A percentile compares a stretch with the other conserved stretches of the same genome.
phyloP scores from a whole-genome alignment of 306 rosid species.

The Echinosophora koreensis region DNA sequence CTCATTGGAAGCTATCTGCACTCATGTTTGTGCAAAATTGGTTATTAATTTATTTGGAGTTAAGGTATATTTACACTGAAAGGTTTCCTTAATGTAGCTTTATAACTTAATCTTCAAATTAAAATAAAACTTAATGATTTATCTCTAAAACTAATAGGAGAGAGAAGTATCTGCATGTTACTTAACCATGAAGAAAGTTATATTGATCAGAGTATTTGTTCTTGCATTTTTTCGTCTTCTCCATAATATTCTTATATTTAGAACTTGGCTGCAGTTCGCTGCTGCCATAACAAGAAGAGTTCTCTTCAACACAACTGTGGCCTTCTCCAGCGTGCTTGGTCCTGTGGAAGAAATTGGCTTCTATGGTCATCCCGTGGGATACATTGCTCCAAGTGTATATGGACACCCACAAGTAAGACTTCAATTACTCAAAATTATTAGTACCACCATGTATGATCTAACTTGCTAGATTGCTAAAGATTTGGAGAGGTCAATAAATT shows the following conservation, averaged over 20 bases:
- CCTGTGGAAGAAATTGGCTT: conserved; percentile 74
- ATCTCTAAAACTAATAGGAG: background rate
- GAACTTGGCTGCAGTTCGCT: conserved; percentile 46
- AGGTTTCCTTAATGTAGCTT: background rate
- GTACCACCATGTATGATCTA: background rate
- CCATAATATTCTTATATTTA: background rate
- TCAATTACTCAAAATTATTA: background rate
- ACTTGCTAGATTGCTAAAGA: background rate
- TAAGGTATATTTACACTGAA: conserved; percentile 50
- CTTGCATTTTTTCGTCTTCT: background rate
- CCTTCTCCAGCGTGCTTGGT: conserved; percentile 68
- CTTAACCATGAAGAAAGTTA: background rate
- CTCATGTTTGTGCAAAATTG: conserved; percentile 38
- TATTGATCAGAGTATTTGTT: background rate
- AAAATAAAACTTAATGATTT: background rate
- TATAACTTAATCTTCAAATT: background rate
- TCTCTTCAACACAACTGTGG: conserved; percentile 56
- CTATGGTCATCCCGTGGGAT: conserved; percentile 64
- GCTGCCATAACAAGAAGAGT: conserved; percentile 55
- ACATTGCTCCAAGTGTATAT: conserved; percentile 67
- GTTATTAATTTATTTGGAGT: conserved; percentile 53
- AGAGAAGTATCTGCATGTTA: background rate
- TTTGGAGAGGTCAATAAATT: background rate
- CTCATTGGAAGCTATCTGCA: conserved; percentile 62
- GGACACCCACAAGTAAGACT: conserved; percentile 75